Evolutionary conservation across 768 basidiomycete genomes (phyloP), one percentile per base, ranked within the genome.

Genomic region (Lactifluus rugatus): DNA sequence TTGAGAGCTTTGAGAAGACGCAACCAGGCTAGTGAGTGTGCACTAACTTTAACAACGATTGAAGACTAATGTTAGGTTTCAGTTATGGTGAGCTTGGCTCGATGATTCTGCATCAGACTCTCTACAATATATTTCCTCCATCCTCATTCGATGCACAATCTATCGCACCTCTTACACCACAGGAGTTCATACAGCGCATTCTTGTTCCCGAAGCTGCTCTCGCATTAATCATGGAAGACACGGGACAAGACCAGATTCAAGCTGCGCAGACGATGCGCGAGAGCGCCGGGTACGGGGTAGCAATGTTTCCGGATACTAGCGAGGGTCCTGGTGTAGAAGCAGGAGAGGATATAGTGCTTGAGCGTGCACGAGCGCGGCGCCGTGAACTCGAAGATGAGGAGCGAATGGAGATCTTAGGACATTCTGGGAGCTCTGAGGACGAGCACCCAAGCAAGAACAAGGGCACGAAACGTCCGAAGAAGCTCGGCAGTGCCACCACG

Each of bases 1-100:
- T 85, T 64, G 77, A 80, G 17, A 87, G 74, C 63, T 94, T 94
- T 65, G 81, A 89, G 64, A 86, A 83, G 71, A 81, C 82, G 4
- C 87, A 91, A 65, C 90, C 92, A 26, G 92, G 93, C 72, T 95
- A 93, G 92, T 95, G 66, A 73, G 90, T 80, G 16, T 34, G 21
- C 26, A 26, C 16, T 11, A 23, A 21, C 34, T 28, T 14, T 36
- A 37, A 8, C 8, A n/a, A 37, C 19, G 26, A 19, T 19, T 16
- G 3, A 0, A 36, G 16, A n/a, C 23, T 59, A 31, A 59, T 45
- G 32, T 6, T 14, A 14, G 10, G 26, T 23, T 36, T 17, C 57
- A 95, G 92, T 69, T 95, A 94, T 63, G 92, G 92, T 42, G 89
- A 91, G 68, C 77, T 83, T 37, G 92, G 92, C 11, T 87, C 85